phyloP scores from a whole-genome alignment of 768 basidiomycete species.

The Mycena vitilis region DNA sequence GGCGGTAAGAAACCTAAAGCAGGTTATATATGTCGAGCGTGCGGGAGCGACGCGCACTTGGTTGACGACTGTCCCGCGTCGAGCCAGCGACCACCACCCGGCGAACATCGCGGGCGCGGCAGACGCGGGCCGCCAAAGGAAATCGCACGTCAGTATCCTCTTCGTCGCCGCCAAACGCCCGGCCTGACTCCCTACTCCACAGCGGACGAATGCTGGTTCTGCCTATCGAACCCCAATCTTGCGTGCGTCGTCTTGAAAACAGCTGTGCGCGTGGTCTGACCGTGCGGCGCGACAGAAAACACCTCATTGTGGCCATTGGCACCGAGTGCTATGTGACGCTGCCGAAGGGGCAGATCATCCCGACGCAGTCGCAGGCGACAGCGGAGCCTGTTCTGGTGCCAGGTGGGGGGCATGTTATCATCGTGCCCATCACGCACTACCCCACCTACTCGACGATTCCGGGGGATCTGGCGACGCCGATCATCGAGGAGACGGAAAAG shows the following conservation, averaged over 20 bases:
- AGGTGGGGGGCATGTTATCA: constrained; percentile 95
- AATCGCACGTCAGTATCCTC: constrained; percentile 72
- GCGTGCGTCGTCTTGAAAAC: constrained; percentile 63
- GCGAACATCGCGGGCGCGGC: constrained; percentile 37
- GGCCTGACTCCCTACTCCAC: constrained; percentile 27
- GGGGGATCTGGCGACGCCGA: constrained; percentile 76
- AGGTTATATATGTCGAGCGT: constrained; percentile 93
- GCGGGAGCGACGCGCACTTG: constrained; percentile 87
- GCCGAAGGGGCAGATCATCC: constrained; percentile 95
- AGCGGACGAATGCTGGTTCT: constrained; percentile 99
- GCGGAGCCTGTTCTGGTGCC: constrained; percentile 71
- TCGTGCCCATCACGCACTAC: constrained; percentile 94
- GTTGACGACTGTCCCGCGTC: constrained; percentile 88
- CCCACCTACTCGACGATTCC: constrained; percentile 89
- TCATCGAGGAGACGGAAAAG: constrained; percentile 85
- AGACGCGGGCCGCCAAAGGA: constrained; percentile 73
- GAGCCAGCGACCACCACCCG: constrained; percentile 58
- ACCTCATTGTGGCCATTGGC: constrained; percentile 95
- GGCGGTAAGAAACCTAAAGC: constrained; percentile 85
- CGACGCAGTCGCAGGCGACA: constrained; percentile 67
- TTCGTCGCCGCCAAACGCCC: constrained; percentile 12
- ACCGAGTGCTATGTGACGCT: constrained; percentile 93
- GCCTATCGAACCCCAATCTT: constrained; percentile 92
- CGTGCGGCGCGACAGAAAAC: constrained; percentile 61
- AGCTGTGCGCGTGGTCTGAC: not conserved